Percentiles rank a stretch among this genome's conserved stretches.
Evolutionary conservation across 441 rosid genomes (phyloP).

Genomic region (Croton setiger): DNA sequence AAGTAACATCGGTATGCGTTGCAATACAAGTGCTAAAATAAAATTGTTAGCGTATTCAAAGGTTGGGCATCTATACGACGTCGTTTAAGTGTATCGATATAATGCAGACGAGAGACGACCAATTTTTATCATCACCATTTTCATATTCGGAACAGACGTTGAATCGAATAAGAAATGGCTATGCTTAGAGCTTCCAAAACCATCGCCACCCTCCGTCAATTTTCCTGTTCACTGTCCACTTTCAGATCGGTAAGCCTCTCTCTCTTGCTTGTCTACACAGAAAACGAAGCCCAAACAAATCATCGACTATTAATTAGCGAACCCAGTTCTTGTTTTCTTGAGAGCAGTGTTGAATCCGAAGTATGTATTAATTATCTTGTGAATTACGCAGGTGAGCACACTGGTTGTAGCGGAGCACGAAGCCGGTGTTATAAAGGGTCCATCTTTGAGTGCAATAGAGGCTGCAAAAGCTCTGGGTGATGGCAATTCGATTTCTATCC

Average conservation of each 20-base stretch:
- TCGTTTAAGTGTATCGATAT: background rate
- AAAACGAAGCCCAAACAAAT: background rate
- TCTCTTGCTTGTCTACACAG: background rate
- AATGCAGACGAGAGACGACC: background rate
- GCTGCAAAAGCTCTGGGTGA: slow-evolving; percentile 60
- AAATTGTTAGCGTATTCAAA: background rate
- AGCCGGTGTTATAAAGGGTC: slow-evolving; percentile 57
- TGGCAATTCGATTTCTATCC: slow-evolving; percentile 54
- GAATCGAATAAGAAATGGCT: background rate
- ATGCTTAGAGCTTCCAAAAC: slow-evolving; percentile 25
- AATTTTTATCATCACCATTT: background rate
- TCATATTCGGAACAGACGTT: background rate
- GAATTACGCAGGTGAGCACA: slow-evolving; percentile 53
- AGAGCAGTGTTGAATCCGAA: too few relatives aligned
- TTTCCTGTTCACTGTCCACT: slow-evolving; percentile 20
- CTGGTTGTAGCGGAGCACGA: slow-evolving; percentile 78
- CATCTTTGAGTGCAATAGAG: slow-evolving; percentile 61
- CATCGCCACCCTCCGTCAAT: slow-evolving; percentile 13
- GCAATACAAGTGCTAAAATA: too few relatives aligned
- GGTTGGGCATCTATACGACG: background rate
- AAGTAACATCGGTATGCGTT: too few relatives aligned
- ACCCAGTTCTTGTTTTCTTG: background rate
- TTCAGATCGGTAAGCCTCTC: slow-evolving; percentile 36
- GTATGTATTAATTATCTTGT: background rate
- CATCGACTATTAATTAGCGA: background rate